phyloP scores from a whole-genome alignment of 1,139 yeast species.

The Chernovozyma sophiae-reginae region DNA sequence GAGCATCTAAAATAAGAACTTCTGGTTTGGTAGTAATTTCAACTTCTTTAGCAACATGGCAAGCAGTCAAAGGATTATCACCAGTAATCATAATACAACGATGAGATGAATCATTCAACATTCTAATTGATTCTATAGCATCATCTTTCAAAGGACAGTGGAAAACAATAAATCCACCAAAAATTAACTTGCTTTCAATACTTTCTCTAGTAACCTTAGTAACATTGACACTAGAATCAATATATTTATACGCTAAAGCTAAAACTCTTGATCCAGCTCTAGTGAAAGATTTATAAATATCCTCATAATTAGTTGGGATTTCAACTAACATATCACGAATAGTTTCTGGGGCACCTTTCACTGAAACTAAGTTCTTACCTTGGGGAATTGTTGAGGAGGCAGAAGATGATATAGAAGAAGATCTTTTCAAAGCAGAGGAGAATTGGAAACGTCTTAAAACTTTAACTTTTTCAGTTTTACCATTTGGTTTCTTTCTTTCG shows the following conservation, averaged over 20 bases:
- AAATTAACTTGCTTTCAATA: conserved; percentile 68
- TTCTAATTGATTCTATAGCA: conserved; percentile 83
- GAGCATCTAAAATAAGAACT: conserved; percentile 81
- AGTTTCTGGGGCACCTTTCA: conserved; percentile 99
- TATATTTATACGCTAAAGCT: conserved; percentile 81
- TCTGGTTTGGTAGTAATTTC: conserved; percentile 68
- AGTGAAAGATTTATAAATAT: conserved; percentile 82
- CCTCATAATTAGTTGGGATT: conserved; percentile 80
- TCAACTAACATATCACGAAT: conserved; percentile 68
- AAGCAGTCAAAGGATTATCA: conserved; percentile 97
- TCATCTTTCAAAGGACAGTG: conserved; percentile 95
- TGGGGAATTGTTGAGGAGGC: conserved; percentile 28
- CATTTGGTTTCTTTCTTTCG: conserved; percentile 34
- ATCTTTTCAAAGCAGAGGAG: conserved; percentile 92
- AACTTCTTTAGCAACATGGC: conserved; percentile 95
- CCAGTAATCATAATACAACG: conserved; percentile 98
- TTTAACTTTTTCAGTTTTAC: conserved; percentile 52
- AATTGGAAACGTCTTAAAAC: conserved; percentile 95
- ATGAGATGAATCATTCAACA: conserved; percentile 94
- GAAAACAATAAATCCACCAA: conserved; percentile 94
- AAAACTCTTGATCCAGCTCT: conserved; percentile 95
- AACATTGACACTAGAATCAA: conserved; percentile 51
- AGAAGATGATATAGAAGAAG: conserved; percentile 78
- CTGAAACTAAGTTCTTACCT: conserved; percentile 72
- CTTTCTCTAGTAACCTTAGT: conserved; percentile 62